Evolutionary conservation across 78 protist species (phyloP).

Genomic region (Ministeria vibrans): DNA sequence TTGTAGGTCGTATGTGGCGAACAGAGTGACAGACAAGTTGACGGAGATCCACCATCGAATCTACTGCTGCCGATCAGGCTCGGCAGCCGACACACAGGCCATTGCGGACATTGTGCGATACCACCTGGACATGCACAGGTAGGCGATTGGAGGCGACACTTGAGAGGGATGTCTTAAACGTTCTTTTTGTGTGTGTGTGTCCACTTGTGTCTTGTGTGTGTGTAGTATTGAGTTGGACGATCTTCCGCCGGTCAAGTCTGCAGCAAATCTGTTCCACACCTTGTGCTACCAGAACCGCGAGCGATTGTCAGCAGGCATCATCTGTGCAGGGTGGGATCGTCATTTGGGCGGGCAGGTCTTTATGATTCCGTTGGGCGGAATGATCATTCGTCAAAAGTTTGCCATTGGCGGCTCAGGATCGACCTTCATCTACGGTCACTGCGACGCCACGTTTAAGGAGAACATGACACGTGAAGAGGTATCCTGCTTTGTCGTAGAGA

Average conservation of each 20-base stretch:
- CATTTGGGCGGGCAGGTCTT: constrained; percentile 58
- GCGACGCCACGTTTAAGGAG: constrained; percentile 80
- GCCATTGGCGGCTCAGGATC: constrained; percentile 95
- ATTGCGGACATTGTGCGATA: constrained; percentile 71
- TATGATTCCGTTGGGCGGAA: constrained; percentile 91
- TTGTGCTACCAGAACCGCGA: constrained; percentile 84
- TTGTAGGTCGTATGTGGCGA: constrained; percentile 78
- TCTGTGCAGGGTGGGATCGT: constrained; percentile 94
- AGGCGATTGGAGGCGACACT: neutral
- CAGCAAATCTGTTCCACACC: constrained; percentile 79
- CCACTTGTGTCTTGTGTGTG: neutral
- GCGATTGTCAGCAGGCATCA: constrained; percentile 86
- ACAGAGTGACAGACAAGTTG: constrained; percentile 91
- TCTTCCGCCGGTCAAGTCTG: constrained; percentile 76
- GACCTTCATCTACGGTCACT: constrained; percentile 86
- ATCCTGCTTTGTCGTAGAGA: too few relatives aligned
- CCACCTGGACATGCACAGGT: constrained; percentile 71
- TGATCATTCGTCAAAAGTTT: constrained; percentile 64
- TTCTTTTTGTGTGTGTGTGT: neutral
- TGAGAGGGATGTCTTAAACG: neutral
- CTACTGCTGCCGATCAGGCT: constrained; percentile 92
- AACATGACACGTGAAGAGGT: constrained; percentile 86
- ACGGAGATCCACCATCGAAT: constrained; percentile 76
- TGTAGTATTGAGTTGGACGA: constrained; percentile 66
- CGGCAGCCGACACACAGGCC: constrained; percentile 98